Base-by-base conservation (phyloP, 2,329 filamentous ascomycete species). In the Cytospora schulzeri region DNA sequence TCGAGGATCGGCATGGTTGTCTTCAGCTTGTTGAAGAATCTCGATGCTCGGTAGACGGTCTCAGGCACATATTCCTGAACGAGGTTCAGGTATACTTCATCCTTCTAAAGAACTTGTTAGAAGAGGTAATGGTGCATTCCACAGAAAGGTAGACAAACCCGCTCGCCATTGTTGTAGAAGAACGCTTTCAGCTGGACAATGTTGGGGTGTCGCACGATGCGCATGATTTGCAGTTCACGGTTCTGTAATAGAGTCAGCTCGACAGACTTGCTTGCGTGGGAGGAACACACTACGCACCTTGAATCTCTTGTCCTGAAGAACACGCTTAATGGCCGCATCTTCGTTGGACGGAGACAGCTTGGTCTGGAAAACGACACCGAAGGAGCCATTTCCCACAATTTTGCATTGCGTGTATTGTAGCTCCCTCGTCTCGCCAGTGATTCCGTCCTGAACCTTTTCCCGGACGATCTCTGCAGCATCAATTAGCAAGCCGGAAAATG, bases 11-110 rank as follows among this genome's bases (percentile, higher is more conserved):
- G 95, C 95, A 99, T 99, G 60, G 94, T 97, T 8, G 93, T 96
- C 88, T 98, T 99, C 90, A 98, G 90, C 84, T 99, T 99, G 85
- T 96, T 98, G 86, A 99, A 99, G 82, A 97, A 98, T 73, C 95
- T 90, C 69, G 95, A 98, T 52, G 95, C 95, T 74, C 95, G 90
- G 79, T 99, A 99, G 59, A 99, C 95, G 15, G 95, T 99, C 82
- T 99, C 95, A 58, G 95, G 95, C 57, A 99, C 95, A 73, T 93
- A 99, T 77, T 99, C 95, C 77, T 98, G 92, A 60, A 99, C 94
- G 67, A 99, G 86, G 76, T 99, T 99, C 70, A 99, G 89, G 78
- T 98, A 99, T 45, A 99, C 95, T 81, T 99, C 95, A 78, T 99
- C 95, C 83, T 97, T 94, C 91, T 95, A 70, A 53, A 68, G 60